Evolutionary conservation across 2,329 filamentous ascomycete species (phyloP).

Genomic region (Xylariaceae sp.): DNA sequence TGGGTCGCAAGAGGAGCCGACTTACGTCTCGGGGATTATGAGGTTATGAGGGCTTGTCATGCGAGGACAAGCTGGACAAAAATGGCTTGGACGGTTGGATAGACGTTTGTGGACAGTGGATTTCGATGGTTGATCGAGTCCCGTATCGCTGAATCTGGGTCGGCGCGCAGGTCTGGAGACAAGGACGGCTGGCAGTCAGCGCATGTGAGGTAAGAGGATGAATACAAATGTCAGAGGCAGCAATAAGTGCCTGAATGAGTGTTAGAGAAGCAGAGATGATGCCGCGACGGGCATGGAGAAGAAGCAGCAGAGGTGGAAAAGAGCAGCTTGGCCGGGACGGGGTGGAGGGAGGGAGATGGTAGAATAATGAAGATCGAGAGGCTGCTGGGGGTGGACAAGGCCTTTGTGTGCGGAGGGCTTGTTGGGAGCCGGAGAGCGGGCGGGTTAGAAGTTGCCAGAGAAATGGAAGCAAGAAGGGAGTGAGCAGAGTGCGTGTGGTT

Average conservation of each 20-base stretch:
- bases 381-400: constrained; percentile 17
- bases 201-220: constrained; percentile 21
- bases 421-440: constrained; percentile 25
- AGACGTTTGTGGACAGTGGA: constrained; percentile 11
- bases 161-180: constrained; percentile 20
- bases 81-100: constrained; percentile 9
- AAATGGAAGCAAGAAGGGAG: constrained; percentile 19
- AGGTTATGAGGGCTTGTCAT: constrained; percentile 21
- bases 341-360: constrained; percentile 21
- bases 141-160: constrained; percentile 13
- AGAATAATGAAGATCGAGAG: constrained; percentile 15
- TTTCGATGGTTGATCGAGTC: constrained; percentile 20
- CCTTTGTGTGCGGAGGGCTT: constrained; percentile 17
- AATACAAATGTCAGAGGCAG: constrained; percentile 9
- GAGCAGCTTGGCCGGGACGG: constrained; percentile 28
- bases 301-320: constrained; percentile 15
- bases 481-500: constrained; percentile 12
- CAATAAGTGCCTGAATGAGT: constrained; percentile 17
- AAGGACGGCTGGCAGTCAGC: constrained; percentile 26
- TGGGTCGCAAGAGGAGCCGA: constrained; percentile 2
- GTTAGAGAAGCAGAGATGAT: constrained; percentile 5
- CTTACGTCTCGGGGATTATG: constrained; percentile 22
- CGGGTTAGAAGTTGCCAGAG: constrained; percentile 28
- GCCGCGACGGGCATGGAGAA: not conserved
- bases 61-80: constrained; percentile 22